These are phyloP conservation scores for Rhizopogon parksii DNA, from an alignment of 1,284 basidiomycete genomes.

Conservation along the genomic window DNA sequence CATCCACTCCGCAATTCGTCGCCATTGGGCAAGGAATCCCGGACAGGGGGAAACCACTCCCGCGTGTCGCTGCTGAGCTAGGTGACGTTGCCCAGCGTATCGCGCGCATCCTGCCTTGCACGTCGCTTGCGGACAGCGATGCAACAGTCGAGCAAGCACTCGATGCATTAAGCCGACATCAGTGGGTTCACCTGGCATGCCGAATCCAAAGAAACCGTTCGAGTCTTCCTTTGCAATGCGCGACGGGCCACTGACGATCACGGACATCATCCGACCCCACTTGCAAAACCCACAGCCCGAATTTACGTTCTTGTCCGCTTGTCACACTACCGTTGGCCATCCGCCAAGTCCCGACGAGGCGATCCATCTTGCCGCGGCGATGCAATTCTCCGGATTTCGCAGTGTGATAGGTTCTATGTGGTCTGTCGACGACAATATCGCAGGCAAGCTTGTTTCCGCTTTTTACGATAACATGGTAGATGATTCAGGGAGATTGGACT, in stretches of 20 bases:
- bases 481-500: not conserved
- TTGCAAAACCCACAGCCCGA: slow-evolving; percentile 20
- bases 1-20: not conserved
- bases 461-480: slow-evolving; percentile 2
- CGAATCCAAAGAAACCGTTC: slow-evolving; percentile 10
- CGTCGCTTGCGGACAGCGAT: not conserved
- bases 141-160: not conserved
- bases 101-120: not conserved
- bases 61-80: not conserved
- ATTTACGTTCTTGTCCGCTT: slow-evolving; percentile 27
- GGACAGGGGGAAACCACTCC: not conserved
- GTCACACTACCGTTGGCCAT: slow-evolving; percentile 16
- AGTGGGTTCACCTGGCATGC: slow-evolving; percentile 12
- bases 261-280: slow-evolving; percentile 15
- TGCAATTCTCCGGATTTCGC: slow-evolving; percentile 25
- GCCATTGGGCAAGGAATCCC: slow-evolving; percentile 6
- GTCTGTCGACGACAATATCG: slow-evolving; percentile 9
- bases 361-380: slow-evolving; percentile 25
- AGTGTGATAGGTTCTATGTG: slow-evolving; percentile 17
- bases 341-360: slow-evolving; percentile 18
- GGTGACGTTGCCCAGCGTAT: not conserved
- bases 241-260: slow-evolving; percentile 14
- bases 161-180: slow-evolving; percentile 2
- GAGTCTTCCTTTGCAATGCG: slow-evolving; percentile 16
- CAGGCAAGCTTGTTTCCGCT: not conserved